Base-by-base conservation (phyloP, 495 filamentous ascomycete species). In the Xylaria nigripes region DNA sequence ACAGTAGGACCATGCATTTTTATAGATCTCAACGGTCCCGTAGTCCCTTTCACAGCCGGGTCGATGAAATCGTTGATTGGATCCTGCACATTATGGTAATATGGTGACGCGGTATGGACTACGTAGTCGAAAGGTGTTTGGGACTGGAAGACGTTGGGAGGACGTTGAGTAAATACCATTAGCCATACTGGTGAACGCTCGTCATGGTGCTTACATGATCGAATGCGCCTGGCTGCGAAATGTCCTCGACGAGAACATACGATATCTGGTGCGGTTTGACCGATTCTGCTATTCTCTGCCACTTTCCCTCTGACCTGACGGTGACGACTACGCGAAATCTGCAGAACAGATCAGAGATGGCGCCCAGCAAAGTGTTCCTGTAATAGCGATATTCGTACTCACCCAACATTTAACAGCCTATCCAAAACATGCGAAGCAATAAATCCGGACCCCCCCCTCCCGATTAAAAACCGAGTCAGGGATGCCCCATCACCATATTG, bases 41-140 rank as follows among this genome's bases (percentile, higher is more conserved):
- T 67, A 1, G 70, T 73, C 8, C 72, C 72, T 12, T 65, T 64
- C 19, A 74, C 66, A 24, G 72, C 72, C 1, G 72, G 72, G 19
- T 70, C 63, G 10, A 74, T 61, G 45, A 73, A 72, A 29, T 74
- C 69, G 7, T 56, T 57, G 6, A 66, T 46, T 1, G 68, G 65
- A 47, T 74, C 68, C n/a, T 63, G 57, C 27, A 57, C 65, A 51
- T 59, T 52, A 12, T 69, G 34, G 22, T 69, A 62, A 51, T 66
- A 74, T 3, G 72, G 72, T 0, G 69, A 72, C 6, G 72, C 72
- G 4, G 72, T 74, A 55, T 76, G 72, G 29, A 76, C 55, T 30
- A 72, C 68, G 16, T 63, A 69, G 57, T 64, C 57, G 34, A 75
- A 65, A 0, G 63, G 63, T 0, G 60, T 55, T 18, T 67, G 19